Base-by-base conservation (phyloP, 2,329 filamentous ascomycete genomes). In the Lasiodiplodia hormozganensis region DNA sequence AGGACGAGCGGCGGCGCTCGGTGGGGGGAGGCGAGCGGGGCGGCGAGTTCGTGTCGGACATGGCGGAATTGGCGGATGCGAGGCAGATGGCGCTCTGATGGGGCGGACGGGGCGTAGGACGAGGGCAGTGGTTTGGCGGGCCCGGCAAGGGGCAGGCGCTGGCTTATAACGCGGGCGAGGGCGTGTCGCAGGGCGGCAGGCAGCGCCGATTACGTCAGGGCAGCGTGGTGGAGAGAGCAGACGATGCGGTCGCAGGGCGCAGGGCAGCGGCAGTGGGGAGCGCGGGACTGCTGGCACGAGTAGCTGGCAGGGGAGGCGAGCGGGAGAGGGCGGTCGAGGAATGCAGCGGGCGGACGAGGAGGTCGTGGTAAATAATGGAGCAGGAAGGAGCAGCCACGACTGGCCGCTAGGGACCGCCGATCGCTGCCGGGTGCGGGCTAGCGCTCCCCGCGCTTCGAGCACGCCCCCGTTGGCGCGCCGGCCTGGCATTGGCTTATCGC, bases 1-100 rank as follows among this genome's bases (percentile, higher is more conserved):
- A 78, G 6, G 82, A 84, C 43, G 83, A 80, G 71, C 83, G 83
- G 60, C 83, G 81, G 54, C 54, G 51, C 51, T 79, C 76, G 18
- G 79, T 74, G 40, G 78, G 77, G 49, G 79, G 77, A 56, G 78
- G 75, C 57, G 77, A 76, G 36, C 79, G 79, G 34, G 80, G 80
- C 64, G 78, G 78, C 74, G 79, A 78, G 70, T 78, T 77, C 73
- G 77, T 79, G 72, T 77, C 76, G 66, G 78, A 77, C 77, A 79
- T 80, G 70, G 66, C 64, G 60, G 57, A 18, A 14, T 25, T 40
- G 16, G 8, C 56, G 43, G 65, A 31, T 51, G 28, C 16, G 54
- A 47, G 38, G 10, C 11, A 25, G 5, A 31, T 12, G 65, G 23
- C 21, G 51, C 14, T 16, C 69, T 69, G 72, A 5, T 47, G 11